These are phyloP conservation scores for Fusarium pseudoanthophilum DNA, from an alignment of 2,329 filamentous ascomycete genomes.

Conservation along the genomic window DNA sequence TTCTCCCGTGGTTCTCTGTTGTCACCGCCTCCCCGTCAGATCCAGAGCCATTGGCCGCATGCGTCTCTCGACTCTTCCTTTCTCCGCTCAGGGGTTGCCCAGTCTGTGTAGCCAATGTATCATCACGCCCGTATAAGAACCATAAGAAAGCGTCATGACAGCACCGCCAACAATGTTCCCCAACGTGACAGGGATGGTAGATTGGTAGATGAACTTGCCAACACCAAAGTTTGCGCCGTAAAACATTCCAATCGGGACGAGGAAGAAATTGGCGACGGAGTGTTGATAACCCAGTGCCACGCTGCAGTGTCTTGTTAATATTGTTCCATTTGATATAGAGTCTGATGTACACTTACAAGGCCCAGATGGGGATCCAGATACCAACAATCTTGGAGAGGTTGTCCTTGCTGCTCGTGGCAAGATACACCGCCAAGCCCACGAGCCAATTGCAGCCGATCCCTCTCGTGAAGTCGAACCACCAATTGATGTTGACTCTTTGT, in stretches of 20 bases:
- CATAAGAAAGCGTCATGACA: not conserved
- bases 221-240: not conserved
- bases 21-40: not conserved
- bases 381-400: conserved; percentile 1
- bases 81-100: not conserved
- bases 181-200: not conserved
- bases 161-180: not conserved
- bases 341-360: not conserved
- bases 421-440: not conserved
- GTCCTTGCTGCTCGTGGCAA: not conserved
- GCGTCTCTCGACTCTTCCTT: not conserved
- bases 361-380: not conserved
- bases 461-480: not conserved
- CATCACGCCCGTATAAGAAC: not conserved
- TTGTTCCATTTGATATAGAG: not conserved
- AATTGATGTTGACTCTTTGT: not conserved
- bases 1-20: not conserved
- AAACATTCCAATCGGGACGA: not conserved
- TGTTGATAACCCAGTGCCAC: not conserved
- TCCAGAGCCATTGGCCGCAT: not conserved
- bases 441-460: not conserved
- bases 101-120: not conserved
- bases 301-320: not conserved
- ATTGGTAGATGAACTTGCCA: not conserved
- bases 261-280: not conserved